Base-by-base conservation (phyloP, 495 filamentous ascomycete species). In the Penicillium paradoxum region DNA sequence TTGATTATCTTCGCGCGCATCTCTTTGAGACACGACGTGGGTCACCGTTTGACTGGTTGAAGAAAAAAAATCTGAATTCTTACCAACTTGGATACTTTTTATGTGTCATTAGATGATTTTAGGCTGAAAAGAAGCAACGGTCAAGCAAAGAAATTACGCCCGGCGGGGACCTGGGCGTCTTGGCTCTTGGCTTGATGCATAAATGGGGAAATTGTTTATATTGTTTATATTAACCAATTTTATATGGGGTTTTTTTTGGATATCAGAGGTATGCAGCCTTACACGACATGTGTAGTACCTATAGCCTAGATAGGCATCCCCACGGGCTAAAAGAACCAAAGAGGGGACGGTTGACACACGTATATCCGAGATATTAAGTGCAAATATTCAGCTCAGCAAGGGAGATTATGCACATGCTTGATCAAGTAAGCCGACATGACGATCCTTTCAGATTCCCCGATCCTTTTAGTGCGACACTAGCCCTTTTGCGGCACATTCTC, bases 11-110 rank as follows among this genome's bases (percentile, higher is more conserved):
- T n/a, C 18, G 21, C 1, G 2, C 25, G 15, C 33, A 27, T 38
- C 22, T 38, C 15, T 32, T 42, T 34, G 41, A 45, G 41, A 53
- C 50, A 37, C 34, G 50, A 52, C 40, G 41, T 45, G 50, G 32
- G 50, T 37, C 50, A n/a, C 8, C n/a, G 8, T 10, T 39, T 38
- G 32, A 5, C 2, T 18, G 22, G 50, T 24, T 11, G 21, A 27
- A 22, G 5, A 7, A 29, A 18, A n/a, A 24, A n/a, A 34, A 7
- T 32, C 29, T 11, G 5, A 2, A 7, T 9, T 9, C 29, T 37
- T 13, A 38, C 6, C 3, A 15, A 24, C 3, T 45, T 45, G 29
- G 8, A 45, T 53, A 45, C 22, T 45, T 37, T 45, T 18, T 9
- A 42, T 42, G 39, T 43, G 49, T 51, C 39, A 43, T 25, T 7